Percentiles rank a stretch among this genome's conserved stretches.
These are phyloP conservation scores for Penstemon davidsonii DNA, from an alignment of 257 asterid genomes.

Conservation along the genomic window DNA sequence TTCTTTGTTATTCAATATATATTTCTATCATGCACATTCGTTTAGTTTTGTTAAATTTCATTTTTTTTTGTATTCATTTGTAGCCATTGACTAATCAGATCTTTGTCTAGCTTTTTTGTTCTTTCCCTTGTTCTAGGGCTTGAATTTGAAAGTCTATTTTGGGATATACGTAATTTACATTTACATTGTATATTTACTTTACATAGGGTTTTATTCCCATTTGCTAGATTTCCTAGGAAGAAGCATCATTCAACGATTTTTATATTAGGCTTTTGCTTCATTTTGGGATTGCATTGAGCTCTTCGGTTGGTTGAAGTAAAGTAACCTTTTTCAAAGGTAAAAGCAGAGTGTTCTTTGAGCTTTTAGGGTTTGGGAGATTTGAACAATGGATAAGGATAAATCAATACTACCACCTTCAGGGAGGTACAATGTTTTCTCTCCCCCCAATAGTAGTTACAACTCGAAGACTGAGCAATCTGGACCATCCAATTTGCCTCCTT, in stretches of 20 bases:
- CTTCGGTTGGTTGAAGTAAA: background rate
- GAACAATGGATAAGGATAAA: constrained; percentile 82
- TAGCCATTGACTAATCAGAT: constrained; percentile 41
- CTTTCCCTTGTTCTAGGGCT: constrained; percentile 29
- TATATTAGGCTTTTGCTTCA: constrained; percentile 22
- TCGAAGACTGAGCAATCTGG: constrained; percentile 54
- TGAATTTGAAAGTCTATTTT: constrained; percentile 20
- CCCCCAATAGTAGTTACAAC: constrained; percentile 50
- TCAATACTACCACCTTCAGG: constrained; percentile 71
- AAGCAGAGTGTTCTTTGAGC: background rate
- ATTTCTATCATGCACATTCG: constrained; percentile 23
- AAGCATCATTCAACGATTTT: background rate
- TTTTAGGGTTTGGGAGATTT: constrained; percentile 22
- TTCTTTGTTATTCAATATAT: constrained; percentile 12
- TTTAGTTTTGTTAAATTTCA: constrained; percentile 9
- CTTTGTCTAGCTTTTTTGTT: constrained; percentile 31
- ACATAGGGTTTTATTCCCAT: constrained; percentile 31
- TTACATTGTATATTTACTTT: background rate
- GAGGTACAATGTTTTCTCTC: constrained; percentile 62
- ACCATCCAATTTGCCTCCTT: constrained; percentile 58
- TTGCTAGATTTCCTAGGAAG: constrained; percentile 19
- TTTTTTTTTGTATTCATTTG: constrained; percentile 14
- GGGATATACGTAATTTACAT: background rate
- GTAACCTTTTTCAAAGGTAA: background rate
- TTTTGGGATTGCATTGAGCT: constrained; percentile 21